Conservation (phyloP, 768 basidiomycete species). For the Tricholoma hemisulphureum region DNA sequence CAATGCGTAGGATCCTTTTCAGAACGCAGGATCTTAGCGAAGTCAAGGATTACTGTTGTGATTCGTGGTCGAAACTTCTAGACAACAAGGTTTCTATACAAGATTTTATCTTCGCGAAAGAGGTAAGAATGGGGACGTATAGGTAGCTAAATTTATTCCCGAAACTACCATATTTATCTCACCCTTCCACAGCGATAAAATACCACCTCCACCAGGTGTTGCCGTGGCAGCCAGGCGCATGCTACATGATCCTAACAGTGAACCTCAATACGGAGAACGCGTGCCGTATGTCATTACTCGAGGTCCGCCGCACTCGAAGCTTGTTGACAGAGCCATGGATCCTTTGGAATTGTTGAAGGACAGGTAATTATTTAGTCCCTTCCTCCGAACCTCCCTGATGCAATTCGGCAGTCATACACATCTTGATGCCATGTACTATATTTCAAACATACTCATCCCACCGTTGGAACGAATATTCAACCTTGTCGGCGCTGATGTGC, state of each 20-base stretch:
- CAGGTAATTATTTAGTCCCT: slow-evolving; percentile 40
- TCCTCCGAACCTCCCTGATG: not conserved
- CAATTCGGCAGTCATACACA: slow-evolving; percentile 51
- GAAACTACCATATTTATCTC: not conserved
- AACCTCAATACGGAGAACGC: slow-evolving; percentile 90
- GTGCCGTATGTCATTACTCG: slow-evolving; percentile 85
- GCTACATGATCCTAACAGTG: slow-evolving; percentile 72
- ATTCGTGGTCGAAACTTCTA: slow-evolving; percentile 81
- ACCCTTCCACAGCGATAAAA: slow-evolving; percentile 60
- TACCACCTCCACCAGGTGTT: slow-evolving; percentile 88
- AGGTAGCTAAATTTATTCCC: slow-evolving; percentile 48
- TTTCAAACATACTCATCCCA: slow-evolving; percentile 80
- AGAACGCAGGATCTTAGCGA: slow-evolving; percentile 84
- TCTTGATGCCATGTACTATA: slow-evolving; percentile 90
- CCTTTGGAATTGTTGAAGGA: slow-evolving; percentile 69
- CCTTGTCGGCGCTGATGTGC: slow-evolving; percentile 84
- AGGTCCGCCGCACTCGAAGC: slow-evolving; percentile 57
- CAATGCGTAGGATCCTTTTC: slow-evolving; percentile 71
- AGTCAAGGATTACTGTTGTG: slow-evolving; percentile 85
- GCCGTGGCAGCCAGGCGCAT: slow-evolving; percentile 78
- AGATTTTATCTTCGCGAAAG: slow-evolving; percentile 94
- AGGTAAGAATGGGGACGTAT: slow-evolving; percentile 91
- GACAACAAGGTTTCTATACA: slow-evolving; percentile 81
- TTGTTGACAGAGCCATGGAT: slow-evolving; percentile 74
- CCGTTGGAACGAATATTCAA: slow-evolving; percentile 90